Evolutionary conservation across 2,329 filamentous ascomycete genomes (phyloP), one percentile per base, ranked within the genome.

Genomic region (Rhexocercosporidium sp.): DNA sequence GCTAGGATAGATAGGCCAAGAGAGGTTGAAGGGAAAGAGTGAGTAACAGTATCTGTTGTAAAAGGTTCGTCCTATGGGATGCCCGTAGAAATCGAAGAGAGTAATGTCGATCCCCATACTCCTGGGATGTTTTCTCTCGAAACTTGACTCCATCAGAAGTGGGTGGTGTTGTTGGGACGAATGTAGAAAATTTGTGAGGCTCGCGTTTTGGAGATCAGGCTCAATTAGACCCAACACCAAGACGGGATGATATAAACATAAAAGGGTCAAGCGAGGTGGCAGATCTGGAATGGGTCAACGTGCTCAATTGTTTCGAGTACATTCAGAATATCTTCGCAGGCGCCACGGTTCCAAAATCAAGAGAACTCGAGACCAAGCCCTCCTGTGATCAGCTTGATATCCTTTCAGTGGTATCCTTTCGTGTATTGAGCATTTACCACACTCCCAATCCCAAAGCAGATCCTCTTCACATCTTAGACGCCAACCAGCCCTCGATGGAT

Each of bases 381-480:
- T 22, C 20, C 20, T 16, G 20, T 18, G 54, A 41, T 41, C 54
- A 57, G 27, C 34, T 57, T 57, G 34, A 57, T 31, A 60, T 44
- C 37, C 27, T 60, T 60, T 47, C 57, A n/a, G n/a, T 57, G 34
- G 41, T 31, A 60, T 44, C 37, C 27, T 60, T 60, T 47, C 57
- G 16, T 60, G 39, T 60, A 60, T 60, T 60, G 22, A 31, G 39
- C 27, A 60, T 60, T 44, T 47, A 44, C 25, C 39, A 14, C 22
- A 46, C 39, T 22, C 53, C 39, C 57, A 47, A 60, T 14, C 22
- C 25, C 27, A 60, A 22, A 37, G 59, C 59, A 62, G 20, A 62
- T 49, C 12, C 46, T 46, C 44, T 37, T 51, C 46, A 51, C 29
- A 51, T 62, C 59, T 62, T 51, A 37, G 31, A 62, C 59, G 59